phyloP scores from a whole-genome alignment of 2,329 filamentous ascomycete species.

The Coniella lustricola region DNA sequence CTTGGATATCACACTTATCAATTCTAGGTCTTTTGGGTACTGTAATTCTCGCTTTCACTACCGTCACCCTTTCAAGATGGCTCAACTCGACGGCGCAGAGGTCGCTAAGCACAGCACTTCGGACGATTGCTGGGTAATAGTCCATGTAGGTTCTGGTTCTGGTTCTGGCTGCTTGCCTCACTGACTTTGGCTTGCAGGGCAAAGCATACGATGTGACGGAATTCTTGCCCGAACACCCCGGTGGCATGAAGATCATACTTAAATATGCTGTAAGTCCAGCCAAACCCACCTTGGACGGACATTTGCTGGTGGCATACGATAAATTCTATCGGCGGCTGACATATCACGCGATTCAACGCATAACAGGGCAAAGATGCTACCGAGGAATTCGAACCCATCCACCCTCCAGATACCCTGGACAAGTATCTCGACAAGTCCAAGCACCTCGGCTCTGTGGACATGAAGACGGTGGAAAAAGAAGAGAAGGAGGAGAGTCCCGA shows the following conservation, averaged over 20 bases:
- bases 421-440: conserved; percentile 79
- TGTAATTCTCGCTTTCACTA: neutral
- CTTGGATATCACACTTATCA: no score
- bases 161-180: no score
- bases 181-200: conserved; percentile 37
- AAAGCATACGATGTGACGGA: conserved; percentile 87
- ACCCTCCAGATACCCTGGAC: conserved; percentile 79
- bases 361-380: conserved; percentile 81
- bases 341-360: neutral
- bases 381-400: conserved; percentile 83
- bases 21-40: neutral
- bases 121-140: conserved; percentile 87
- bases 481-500: conserved; percentile 58
- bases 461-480: conserved; percentile 63
- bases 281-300: no score
- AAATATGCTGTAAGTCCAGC: conserved; percentile 66
- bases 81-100: conserved; percentile 44
- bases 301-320: no score
- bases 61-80: conserved; percentile 25
- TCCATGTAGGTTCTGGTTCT: conserved; percentile 64
- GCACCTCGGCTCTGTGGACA: conserved; percentile 84
- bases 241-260: conserved; percentile 85
- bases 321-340: no score
- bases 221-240: conserved; percentile 87
- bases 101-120: conserved; percentile 66